A percentile compares a stretch with the other conserved stretches of the same genome.
These are phyloP conservation scores for Pholiota adiposa DNA, from an alignment of 1,284 basidiomycete genomes.

Conservation along the genomic window DNA sequence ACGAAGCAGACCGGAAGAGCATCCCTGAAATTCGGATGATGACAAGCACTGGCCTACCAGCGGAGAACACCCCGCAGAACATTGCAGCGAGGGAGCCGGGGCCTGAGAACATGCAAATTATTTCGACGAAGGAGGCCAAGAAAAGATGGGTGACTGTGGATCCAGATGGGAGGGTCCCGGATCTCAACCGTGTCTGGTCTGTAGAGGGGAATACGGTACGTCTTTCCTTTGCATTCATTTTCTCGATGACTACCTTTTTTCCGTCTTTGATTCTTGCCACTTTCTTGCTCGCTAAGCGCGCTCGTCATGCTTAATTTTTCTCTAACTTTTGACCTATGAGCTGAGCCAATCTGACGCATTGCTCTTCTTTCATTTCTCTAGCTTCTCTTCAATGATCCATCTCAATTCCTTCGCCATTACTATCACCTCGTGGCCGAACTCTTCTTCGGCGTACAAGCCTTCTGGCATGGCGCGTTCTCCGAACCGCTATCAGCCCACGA, in stretches of 20 bases:
- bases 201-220: slow-evolving; percentile 73
- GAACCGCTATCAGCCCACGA: slow-evolving; percentile 26
- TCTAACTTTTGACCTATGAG: neutral
- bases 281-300: neutral
- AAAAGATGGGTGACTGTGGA: slow-evolving; percentile 57
- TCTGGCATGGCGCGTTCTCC: slow-evolving; percentile 62
- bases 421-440: slow-evolving; percentile 85
- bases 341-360: neutral
- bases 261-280: neutral
- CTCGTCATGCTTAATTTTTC: too few relatives aligned
- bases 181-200: slow-evolving; percentile 58
- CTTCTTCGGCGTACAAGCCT: slow-evolving; percentile 72
- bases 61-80: slow-evolving; percentile 65
- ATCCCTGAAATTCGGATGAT: slow-evolving; percentile 71
- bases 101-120: slow-evolving; percentile 58
- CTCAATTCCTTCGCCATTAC: slow-evolving; percentile 78
- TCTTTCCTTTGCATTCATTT: slow-evolving; percentile 9
- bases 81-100: slow-evolving; percentile 70
- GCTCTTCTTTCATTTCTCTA: slow-evolving; percentile 31
- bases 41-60: slow-evolving; percentile 69
- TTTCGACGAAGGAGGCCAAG: slow-evolving; percentile 64
- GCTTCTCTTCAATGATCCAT: slow-evolving; percentile 69
- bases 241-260: neutral
- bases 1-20: slow-evolving; percentile 20
- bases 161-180: slow-evolving; percentile 27